These are phyloP conservation scores for Amauroascus niger DNA, from an alignment of 2,329 filamentous ascomycete species.

Conservation along the genomic window DNA sequence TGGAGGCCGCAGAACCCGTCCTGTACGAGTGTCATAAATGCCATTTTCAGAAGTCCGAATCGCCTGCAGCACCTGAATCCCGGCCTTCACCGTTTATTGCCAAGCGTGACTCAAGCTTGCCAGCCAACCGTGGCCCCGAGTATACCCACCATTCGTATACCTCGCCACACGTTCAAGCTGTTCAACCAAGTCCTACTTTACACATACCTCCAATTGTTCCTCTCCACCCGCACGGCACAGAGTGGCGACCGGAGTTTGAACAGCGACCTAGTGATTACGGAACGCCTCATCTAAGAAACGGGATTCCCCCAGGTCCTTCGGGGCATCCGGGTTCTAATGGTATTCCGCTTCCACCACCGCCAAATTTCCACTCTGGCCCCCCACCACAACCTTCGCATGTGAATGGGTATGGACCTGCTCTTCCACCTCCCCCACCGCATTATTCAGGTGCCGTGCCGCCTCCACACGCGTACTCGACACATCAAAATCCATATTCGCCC, in stretches of 20 bases:
- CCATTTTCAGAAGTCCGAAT: constrained; percentile 39
- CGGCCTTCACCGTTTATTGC: constrained; percentile 29
- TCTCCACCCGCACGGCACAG: constrained; percentile 23
- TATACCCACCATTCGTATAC: constrained; percentile 24
- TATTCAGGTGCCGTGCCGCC: constrained; percentile 27
- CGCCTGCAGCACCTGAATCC: constrained; percentile 26
- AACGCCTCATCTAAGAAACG: constrained; percentile 27
- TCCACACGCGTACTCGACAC: constrained; percentile 18
- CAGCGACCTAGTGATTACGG: constrained; percentile 27
- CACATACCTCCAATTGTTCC: constrained; percentile 23
- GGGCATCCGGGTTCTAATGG: constrained; percentile 17
- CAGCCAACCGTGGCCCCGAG: constrained; percentile 27
- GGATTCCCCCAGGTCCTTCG: constrained; percentile 19
- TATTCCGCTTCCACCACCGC: constrained; percentile 24
- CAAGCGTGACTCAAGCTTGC: constrained; percentile 27
- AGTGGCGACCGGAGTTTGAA: constrained; percentile 31
- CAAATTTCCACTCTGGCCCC: constrained; percentile 34
- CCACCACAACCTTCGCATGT: constrained; percentile 24
- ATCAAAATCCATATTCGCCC: neutral
- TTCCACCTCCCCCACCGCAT: constrained; percentile 29
- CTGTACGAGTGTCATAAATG: constrained; percentile 67
- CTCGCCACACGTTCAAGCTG: constrained; percentile 19
- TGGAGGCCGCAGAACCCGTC: constrained; percentile 14
- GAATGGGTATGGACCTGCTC: constrained; percentile 24
- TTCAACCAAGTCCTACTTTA: constrained; percentile 11